These are phyloP conservation scores for Termitomyces sp. DNA, from an alignment of 768 basidiomycete genomes.

Conservation along the genomic window DNA sequence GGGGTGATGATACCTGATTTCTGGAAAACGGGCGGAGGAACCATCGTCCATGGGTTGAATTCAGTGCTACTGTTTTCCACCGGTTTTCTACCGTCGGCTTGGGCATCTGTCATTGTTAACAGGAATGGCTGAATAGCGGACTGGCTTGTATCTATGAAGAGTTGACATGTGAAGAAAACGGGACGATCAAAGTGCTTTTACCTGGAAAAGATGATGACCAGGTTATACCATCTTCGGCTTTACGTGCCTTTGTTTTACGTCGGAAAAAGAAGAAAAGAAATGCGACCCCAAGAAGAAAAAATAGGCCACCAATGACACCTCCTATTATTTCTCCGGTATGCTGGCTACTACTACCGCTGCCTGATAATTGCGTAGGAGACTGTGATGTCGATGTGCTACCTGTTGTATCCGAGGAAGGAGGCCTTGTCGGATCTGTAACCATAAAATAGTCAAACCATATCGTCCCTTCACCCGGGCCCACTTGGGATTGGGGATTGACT, in stretches of 20 bases:
- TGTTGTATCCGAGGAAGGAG: conserved; percentile 8
- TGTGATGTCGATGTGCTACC: not conserved
- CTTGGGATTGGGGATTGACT: conserved; percentile 18
- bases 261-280: conserved; percentile 18
- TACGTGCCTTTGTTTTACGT: conserved; percentile 11
- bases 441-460: conserved; percentile 39
- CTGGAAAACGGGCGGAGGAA: conserved; percentile 1
- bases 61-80: not conserved
- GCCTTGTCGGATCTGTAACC: conserved; percentile 21
- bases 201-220: not conserved
- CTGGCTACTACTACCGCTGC: not conserved
- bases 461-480: conserved; percentile 27
- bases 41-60: not conserved
- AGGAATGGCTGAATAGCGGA: conserved; percentile 8
- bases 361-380: not conserved
- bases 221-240: not conserved
- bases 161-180: not conserved
- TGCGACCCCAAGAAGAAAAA: conserved; percentile 14
- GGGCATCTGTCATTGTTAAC: conserved; percentile 2
- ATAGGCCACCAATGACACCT: conserved; percentile 22
- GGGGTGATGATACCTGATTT: conserved; percentile 2
- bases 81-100: not conserved
- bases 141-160: not conserved
- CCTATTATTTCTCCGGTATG: conserved; percentile 25
- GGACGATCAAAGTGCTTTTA: not conserved